Conservation (phyloP, 352 stramenopile genomes). For the Elongisporangium anandrum region DNA sequence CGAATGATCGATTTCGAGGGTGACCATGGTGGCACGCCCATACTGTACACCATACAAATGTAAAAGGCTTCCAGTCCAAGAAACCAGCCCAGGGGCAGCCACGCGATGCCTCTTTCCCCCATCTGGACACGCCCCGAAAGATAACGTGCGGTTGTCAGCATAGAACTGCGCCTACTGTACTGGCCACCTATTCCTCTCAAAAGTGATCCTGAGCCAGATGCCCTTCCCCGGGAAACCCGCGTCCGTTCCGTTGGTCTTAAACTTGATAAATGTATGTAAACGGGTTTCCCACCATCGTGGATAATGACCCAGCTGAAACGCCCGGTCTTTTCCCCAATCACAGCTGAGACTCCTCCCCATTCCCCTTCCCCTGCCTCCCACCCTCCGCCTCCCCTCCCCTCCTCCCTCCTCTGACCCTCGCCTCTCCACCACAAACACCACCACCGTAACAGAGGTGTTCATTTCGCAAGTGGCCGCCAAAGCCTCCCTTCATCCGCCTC, state of each 20-base stretch:
- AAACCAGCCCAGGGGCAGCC: background rate
- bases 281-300: background rate
- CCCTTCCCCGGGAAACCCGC: background rate
- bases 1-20: background rate
- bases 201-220: background rate
- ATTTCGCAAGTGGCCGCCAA: conserved; percentile 38
- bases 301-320: background rate
- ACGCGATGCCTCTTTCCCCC: background rate
- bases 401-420: background rate
- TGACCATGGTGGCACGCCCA: background rate
- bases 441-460: conserved; percentile 8
- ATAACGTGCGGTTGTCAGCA: background rate
- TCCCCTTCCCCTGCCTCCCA: background rate
- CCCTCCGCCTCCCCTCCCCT: background rate
- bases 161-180: background rate
- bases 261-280: background rate
- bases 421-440: conserved; percentile 2
- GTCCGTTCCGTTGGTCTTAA: background rate
- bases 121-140: background rate
- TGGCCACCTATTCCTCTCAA: background rate
- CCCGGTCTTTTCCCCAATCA: background rate
- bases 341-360: background rate
- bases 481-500: conserved; percentile 8
- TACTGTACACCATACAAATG: background rate
- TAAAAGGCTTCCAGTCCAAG: background rate